These are phyloP conservation scores for Bremia lactucae DNA, from an alignment of 352 stramenopile species.

Conservation along the genomic window DNA sequence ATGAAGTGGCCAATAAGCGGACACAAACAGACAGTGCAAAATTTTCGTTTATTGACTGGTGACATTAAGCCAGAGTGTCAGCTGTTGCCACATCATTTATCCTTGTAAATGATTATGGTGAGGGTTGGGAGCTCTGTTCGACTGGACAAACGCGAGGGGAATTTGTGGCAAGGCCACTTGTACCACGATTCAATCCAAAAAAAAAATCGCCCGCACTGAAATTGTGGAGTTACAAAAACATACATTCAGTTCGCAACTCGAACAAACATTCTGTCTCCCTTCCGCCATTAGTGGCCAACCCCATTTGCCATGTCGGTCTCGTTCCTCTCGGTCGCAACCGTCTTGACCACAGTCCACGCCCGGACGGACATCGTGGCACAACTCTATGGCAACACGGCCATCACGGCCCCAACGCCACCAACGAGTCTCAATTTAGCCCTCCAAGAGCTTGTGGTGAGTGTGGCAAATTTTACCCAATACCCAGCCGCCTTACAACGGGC, in stretches of 20 bases:
- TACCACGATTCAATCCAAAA: no score
- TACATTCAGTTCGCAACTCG: constrained; percentile 12
- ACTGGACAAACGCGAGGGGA: no score
- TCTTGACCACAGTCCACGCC: not conserved
- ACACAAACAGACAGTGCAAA: no score
- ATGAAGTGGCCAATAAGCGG: no score
- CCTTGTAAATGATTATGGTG: no score
- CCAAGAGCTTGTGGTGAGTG: not conserved
- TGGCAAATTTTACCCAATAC: constrained; percentile 13
- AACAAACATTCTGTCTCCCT: constrained; percentile 1
- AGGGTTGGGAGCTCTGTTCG: no score
- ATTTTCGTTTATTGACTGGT: no score
- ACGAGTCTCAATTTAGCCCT: constrained; percentile 5
- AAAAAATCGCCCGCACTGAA: no score
- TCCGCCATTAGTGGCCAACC: constrained; percentile 5
- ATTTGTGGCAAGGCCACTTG: no score
- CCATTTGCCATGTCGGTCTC: constrained; percentile 1
- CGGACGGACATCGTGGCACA: constrained; percentile 10
- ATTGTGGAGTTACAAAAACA: constrained; percentile 1
- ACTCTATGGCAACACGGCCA: constrained; percentile 12
- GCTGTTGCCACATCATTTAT: no score
- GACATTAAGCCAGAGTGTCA: no score
- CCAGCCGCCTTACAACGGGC: constrained; percentile 20
- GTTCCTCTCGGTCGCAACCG: not conserved
- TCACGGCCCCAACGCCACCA: constrained; percentile 6